Evolutionary conservation across 2,329 filamentous ascomycete genomes (phyloP).

Genomic region (Alternaria gaisen): DNA sequence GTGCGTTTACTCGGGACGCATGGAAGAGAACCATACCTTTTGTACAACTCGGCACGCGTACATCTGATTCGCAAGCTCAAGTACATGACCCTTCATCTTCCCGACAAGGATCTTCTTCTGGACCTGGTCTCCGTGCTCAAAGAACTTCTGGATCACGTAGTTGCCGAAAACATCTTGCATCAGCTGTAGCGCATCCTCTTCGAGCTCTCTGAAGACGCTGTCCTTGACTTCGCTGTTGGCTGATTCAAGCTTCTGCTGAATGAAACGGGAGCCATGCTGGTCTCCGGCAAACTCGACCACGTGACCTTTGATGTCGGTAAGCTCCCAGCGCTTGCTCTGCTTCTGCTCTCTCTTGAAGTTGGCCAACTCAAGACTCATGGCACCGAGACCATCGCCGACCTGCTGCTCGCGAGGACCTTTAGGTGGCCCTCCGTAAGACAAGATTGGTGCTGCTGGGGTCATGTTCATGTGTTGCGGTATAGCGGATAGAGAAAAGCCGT

Average conservation of each 20-base stretch:
- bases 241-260: constrained; percentile 88
- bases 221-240: constrained; percentile 98
- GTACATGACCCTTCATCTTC: constrained; percentile 86
- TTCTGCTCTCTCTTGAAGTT: constrained; percentile 82
- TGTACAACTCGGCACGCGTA: constrained; percentile 97
- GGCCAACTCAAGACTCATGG: constrained; percentile 77
- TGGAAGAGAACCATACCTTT: constrained; percentile 66
- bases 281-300: constrained; percentile 96
- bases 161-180: constrained; percentile 99
- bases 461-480: constrained; percentile 47
- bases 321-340: constrained; percentile 76
- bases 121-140: constrained; percentile 91
- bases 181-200: constrained; percentile 81
- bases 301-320: constrained; percentile 87
- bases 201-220: constrained; percentile 85
- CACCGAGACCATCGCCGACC: constrained; percentile 59
- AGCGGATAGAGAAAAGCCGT: constrained; percentile 47
- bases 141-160: constrained; percentile 97
- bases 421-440: constrained; percentile 51
- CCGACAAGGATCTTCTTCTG: constrained; percentile 89
- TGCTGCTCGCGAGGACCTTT: constrained; percentile 63
- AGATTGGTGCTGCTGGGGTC: constrained; percentile 46
- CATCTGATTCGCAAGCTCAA: constrained; percentile 82
- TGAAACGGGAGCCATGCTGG: constrained; percentile 93
- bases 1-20: background rate